A percentile compares a stretch with the other conserved stretches of the same genome.
phyloP scores from a whole-genome alignment of 2,329 filamentous ascomycete genomes.

The Aureobasidium sp. region DNA sequence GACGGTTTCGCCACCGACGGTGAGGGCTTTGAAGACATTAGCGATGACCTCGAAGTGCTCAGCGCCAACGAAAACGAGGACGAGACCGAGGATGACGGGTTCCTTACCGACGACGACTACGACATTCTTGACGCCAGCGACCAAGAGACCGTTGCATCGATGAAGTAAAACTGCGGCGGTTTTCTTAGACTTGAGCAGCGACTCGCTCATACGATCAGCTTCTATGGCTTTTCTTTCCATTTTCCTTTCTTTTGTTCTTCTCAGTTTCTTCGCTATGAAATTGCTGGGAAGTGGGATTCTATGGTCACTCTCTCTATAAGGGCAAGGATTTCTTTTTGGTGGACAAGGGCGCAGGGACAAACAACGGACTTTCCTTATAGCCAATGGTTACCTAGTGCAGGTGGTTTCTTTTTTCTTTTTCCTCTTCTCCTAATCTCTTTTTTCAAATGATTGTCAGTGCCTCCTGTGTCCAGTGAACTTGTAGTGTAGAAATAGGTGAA shows the following conservation, averaged over 20 bases:
- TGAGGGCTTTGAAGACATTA: conserved; percentile 40
- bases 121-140: conserved; percentile 94
- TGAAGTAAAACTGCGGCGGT: neutral
- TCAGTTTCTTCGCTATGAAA: neutral
- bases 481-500: too few species aligned
- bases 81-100: conserved; percentile 58
- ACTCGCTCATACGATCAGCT: neutral
- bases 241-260: neutral
- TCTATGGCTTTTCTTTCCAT: neutral
- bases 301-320: conserved; percentile 7
- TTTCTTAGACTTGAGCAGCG: neutral
- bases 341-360: neutral
- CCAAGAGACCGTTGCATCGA: conserved; percentile 51
- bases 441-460: neutral
- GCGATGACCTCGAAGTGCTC: conserved; percentile 40
- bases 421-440: neutral
- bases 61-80: conserved; percentile 50
- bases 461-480: too few species aligned
- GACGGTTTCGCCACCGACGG: conserved; percentile 28
- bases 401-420: neutral
- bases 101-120: conserved; percentile 96
- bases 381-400: neutral
- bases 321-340: neutral
- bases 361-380: neutral
- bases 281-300: neutral